These are phyloP conservation scores for Blastobotrys malaysiensis DNA, from an alignment of 1,139 yeast genomes.

Conservation along the genomic window DNA sequence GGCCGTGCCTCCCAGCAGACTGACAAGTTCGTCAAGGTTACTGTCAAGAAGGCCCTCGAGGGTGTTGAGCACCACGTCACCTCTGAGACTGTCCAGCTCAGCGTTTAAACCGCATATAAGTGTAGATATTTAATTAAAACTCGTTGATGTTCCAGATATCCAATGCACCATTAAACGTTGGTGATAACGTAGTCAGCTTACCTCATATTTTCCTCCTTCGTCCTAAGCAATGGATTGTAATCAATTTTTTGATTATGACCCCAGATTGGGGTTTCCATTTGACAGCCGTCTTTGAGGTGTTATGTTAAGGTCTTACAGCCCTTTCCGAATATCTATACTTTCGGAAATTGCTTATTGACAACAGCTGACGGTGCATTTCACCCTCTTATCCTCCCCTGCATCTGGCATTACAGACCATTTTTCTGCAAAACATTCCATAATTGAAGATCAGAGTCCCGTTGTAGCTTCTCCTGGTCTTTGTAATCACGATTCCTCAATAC, in stretches of 20 bases:
- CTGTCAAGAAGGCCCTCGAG: conserved; percentile 76
- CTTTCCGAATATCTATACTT: no score
- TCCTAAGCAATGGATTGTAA: no score
- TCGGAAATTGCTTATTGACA: no score
- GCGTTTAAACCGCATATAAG: conserved; percentile 18
- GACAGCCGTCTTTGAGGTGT: no score
- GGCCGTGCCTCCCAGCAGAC: conserved; percentile 99
- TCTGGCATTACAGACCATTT: not conserved
- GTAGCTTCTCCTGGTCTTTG: not conserved
- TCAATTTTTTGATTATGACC: no score
- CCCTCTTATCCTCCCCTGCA: no score
- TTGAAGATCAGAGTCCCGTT: not conserved
- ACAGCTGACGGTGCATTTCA: no score
- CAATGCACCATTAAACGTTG: not conserved
- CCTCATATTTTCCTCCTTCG: no score
- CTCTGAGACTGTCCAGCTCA: conserved; percentile 52
- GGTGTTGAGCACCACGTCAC: conserved; percentile 60
- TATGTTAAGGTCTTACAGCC: no score
- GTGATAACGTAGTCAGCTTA: no score
- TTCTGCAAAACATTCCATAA: not conserved
- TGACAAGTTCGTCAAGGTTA: conserved; percentile 79
- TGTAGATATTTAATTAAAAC: not conserved
- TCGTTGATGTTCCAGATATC: no score
- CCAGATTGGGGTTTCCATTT: no score
- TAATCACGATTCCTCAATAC: not conserved